Base-by-base conservation (phyloP, 73 alveolate species). In the Effrenium voratum region DNA sequence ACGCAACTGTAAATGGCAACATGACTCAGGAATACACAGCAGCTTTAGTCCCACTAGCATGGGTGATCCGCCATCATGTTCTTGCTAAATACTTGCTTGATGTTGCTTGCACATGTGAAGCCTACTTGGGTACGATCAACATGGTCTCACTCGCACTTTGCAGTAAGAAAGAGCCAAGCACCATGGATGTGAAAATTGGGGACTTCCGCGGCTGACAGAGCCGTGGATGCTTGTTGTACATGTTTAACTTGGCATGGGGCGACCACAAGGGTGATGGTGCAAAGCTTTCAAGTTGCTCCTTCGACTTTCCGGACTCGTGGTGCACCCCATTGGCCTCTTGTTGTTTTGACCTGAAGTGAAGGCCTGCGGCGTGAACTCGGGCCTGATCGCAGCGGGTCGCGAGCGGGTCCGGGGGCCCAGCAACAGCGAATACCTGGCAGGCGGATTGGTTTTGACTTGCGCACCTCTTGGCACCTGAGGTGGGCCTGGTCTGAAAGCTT, bases 301-400 rank as follows among this genome's bases (percentile, higher is more conserved):
- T n/a, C n/a, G 19, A 10, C 15, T 22, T 60, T 38, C 15, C 30
- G 76, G 76, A 5, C 15, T 6, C 76, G 34, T 60, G 76, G 76
- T 60, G 34, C 15, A 38, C 30, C 30, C 40, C 15, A 22, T 5
- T 60, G 19, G 76, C 40, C 30, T 52, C 10, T 13, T 13, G 10
- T 19, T 10, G 66, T 52, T 24, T 32, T 60, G 36, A 10, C 32
- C 8, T 10, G 3, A 10, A 10, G 5, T 10, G 59, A 44, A 85
- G 94, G 94, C 94, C 36, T 85, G 94, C n/a, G 95, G 95, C 24
- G 95, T 59, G 84, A 59, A 46, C 40, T 10, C 19, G 36, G 60
- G 57, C 8, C 84, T 87, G 68, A 60, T 87, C 55, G 43, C 77
- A 0, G 66, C 95, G 36, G 95, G 95, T 26, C 59, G 95, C 6